Evolutionary conservation across 129 eudicot genomes (phyloP).

Genomic region (Glebionis coronaria): DNA sequence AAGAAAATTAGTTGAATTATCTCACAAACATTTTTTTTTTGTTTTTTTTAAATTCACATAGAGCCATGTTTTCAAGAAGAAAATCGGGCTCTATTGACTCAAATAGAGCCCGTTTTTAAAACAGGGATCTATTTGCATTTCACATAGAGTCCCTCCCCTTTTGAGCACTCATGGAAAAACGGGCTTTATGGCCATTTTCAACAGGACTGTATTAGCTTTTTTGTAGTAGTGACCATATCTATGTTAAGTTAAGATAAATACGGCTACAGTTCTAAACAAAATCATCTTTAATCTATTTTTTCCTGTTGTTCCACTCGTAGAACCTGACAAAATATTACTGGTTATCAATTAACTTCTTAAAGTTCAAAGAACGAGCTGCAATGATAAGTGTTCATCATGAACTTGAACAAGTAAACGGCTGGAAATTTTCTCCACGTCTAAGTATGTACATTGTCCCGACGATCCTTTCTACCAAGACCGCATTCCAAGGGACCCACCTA

Average conservation of each 20-base stretch:
- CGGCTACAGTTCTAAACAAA: neutral
- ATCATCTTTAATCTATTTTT: neutral
- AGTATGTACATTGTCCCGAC: conserved; percentile 75
- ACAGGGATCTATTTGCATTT: no score
- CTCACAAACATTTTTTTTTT: no score
- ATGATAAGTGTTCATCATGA: conserved; percentile 54
- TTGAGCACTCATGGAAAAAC: no score
- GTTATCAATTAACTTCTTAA: conserved; percentile 69
- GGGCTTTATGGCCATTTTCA: no score
- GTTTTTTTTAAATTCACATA: no score
- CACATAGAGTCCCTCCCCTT: no score
- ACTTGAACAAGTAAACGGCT: conserved; percentile 49
- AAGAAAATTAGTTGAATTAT: no score
- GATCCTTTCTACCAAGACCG: conserved; percentile 85
- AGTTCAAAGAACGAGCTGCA: conserved; percentile 60
- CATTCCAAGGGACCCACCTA: conserved; percentile 26
- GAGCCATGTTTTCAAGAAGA: no score
- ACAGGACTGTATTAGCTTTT: no score
- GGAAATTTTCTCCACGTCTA: conserved; percentile 69
- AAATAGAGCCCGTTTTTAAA: no score
- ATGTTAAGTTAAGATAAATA: neutral
- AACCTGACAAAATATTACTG: conserved; percentile 80
- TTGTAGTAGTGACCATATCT: no score
- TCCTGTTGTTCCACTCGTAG: conserved; percentile 28
- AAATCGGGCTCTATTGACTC: no score